Evolutionary conservation across 2,329 filamentous ascomycete species (phyloP).

Genomic region (Lecanosticta acicola): DNA sequence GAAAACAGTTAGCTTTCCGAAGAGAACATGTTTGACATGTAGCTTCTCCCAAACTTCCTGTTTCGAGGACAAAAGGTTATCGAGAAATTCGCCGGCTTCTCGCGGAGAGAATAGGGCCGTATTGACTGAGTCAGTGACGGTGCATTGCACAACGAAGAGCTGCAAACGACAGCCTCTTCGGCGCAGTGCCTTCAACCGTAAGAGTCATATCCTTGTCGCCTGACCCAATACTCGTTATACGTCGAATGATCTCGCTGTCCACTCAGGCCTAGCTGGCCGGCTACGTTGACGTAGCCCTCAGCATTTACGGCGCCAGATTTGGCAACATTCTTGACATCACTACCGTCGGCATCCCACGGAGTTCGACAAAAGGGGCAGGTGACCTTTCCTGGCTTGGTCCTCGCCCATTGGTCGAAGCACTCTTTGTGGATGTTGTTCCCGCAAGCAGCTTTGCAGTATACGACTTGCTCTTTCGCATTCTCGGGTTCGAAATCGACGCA

Average conservation of each 20-base stretch:
- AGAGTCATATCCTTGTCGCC: neutral
- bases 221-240: conserved; percentile 24
- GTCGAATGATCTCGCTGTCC: conserved; percentile 28
- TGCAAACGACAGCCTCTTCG: no score
- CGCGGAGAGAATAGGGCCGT: no score
- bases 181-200: neutral
- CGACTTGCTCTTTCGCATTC: conserved; percentile 37
- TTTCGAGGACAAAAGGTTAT: no score
- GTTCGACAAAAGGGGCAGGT: conserved; percentile 32
- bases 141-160: no score
- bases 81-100: no score
- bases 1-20: no score
- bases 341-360: conserved; percentile 24
- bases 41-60: no score
- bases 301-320: conserved; percentile 20
- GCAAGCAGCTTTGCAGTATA: conserved; percentile 57
- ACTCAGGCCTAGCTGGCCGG: conserved; percentile 27
- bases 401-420: conserved; percentile 52
- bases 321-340: conserved; percentile 20
- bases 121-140: no score
- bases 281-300: conserved; percentile 33
- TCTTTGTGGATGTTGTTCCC: conserved; percentile 57
- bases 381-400: conserved; percentile 24
- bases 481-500: conserved; percentile 30
- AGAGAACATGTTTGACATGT: no score